These are phyloP conservation scores for Fusarium clavum DNA, from an alignment of 2,329 filamentous ascomycete genomes.

Conservation along the genomic window DNA sequence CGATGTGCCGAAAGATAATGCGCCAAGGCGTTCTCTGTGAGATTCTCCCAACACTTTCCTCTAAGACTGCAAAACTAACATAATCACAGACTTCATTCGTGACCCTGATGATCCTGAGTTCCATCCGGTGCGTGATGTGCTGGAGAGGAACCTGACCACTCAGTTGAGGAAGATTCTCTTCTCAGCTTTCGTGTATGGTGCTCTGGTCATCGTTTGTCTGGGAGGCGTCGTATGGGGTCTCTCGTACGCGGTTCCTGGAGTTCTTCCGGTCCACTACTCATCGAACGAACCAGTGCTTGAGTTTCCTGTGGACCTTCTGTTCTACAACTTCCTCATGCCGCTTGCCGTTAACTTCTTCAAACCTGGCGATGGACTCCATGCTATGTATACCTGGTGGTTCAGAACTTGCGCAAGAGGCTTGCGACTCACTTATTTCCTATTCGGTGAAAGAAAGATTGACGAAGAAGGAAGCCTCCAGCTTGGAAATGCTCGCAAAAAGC, in stretches of 20 bases:
- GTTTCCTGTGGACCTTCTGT: constrained; percentile 92
- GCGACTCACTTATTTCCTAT: constrained; percentile 91
- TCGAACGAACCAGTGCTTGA: constrained; percentile 92
- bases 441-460: constrained; percentile 82
- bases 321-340: constrained; percentile 97
- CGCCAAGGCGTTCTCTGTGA: constrained; percentile 90
- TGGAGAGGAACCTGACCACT: constrained; percentile 91
- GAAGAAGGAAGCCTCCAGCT: constrained; percentile 80
- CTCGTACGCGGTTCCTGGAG: constrained; percentile 71
- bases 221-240: constrained; percentile 97
- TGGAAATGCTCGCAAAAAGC: constrained; percentile 48
- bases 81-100: constrained; percentile 83
- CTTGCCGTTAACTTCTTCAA: constrained; percentile 85
- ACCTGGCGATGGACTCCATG: constrained; percentile 84
- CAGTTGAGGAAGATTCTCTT: constrained; percentile 97
- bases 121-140: constrained; percentile 94
- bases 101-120: constrained; percentile 99
- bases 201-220: constrained; percentile 89
- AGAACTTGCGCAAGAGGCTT: constrained; percentile 82
- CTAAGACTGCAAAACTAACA: constrained; percentile 20
- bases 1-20: constrained; percentile 99
- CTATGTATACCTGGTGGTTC: constrained; percentile 97
- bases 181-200: constrained; percentile 94
- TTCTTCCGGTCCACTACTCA: constrained; percentile 93
- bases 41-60: constrained; percentile 49